Evolutionary conservation across 257 asterid species (phyloP), one percentile per base, ranked within the genome.

Genomic region (Scutellaria minor): DNA sequence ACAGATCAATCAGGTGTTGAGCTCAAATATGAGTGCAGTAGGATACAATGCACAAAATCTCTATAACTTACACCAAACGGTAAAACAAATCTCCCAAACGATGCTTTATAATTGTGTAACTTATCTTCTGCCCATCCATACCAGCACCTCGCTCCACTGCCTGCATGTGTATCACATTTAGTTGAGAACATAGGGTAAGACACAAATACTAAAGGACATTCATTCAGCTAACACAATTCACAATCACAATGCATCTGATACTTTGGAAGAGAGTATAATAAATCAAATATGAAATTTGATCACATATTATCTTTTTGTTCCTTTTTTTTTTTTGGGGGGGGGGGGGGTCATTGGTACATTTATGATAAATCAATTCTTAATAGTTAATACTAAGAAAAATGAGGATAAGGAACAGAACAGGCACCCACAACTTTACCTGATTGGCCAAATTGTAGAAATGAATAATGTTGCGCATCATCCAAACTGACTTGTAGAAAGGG

Each of bases 401-500:
- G 37, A 31, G 37, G 37, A 31, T 31, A 31, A 31, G 37, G 4
- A 31, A 31, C 4, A 31, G 37, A 31, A 31, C 37, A 31, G 37
- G 37, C 5, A 5, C 5, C 31, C 5, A 6, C 65, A 59, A 56
- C 54, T 63, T 70, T 76, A 91, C 99, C 97, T 94, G 99, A 84
- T 95, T 95, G 75, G 99, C 99, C 93, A 92, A 85, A 76, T 85
- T 88, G 84, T 80, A 92, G 89, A 95, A 95, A 85, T 95, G 96
- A 83, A 95, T 88, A 51, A 95, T 95, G 83, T 95, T 95, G 80
- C 99, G 97, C 99, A 95, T 88, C 99, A 95, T 90, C 99, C 99
- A 95, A 71, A 95, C 98, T 6, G 96, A 92, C 88, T 95, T 95
- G 88, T 95, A 95, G 91, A 95, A 95, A 20, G 99, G 99, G 83